A percentile compares a stretch with the other conserved stretches of the same genome.
Evolutionary conservation across 129 eudicot genomes (phyloP).

Genomic region (Flaveria sonorensis): DNA sequence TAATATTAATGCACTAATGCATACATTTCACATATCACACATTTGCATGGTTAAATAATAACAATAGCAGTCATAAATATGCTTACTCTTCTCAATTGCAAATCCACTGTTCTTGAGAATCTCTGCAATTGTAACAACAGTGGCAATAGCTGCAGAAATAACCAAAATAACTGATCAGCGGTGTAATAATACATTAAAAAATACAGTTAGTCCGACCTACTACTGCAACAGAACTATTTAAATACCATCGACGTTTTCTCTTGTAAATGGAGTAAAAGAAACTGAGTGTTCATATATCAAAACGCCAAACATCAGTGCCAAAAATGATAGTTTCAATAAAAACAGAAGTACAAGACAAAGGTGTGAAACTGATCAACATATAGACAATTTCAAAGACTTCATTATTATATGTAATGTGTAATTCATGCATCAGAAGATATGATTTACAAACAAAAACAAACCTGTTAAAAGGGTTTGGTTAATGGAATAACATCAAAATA

Average conservation of each 20-base stretch:
- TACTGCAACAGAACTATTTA: neutral
- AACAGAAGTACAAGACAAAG: neutral
- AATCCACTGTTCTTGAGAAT: conserved; percentile 82
- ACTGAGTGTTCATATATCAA: neutral
- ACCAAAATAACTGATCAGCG: conserved; percentile 22
- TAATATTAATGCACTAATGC: neutral
- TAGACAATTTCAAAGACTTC: neutral
- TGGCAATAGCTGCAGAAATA: conserved; percentile 73
- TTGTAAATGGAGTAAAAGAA: neutral
- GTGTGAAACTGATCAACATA: neutral
- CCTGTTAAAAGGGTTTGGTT: neutral
- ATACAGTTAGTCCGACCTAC: neutral
- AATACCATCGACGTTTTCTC: neutral
- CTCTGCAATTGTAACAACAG: conserved; percentile 81
- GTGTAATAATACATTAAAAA: neutral
- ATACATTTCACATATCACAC: neutral
- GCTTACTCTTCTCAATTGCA: conserved; percentile 85
- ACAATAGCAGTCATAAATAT: neutral
- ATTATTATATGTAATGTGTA: neutral
- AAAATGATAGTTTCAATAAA: neutral
- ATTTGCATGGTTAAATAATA: neutral
- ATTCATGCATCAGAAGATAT: conserved; percentile 4
- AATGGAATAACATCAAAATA: conserved; percentile 5
- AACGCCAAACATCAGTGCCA: neutral
- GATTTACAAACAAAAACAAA: conserved; percentile 4